phyloP scores from a whole-genome alignment of 2,329 filamentous ascomycete species.

The Fusarium sp. region DNA sequence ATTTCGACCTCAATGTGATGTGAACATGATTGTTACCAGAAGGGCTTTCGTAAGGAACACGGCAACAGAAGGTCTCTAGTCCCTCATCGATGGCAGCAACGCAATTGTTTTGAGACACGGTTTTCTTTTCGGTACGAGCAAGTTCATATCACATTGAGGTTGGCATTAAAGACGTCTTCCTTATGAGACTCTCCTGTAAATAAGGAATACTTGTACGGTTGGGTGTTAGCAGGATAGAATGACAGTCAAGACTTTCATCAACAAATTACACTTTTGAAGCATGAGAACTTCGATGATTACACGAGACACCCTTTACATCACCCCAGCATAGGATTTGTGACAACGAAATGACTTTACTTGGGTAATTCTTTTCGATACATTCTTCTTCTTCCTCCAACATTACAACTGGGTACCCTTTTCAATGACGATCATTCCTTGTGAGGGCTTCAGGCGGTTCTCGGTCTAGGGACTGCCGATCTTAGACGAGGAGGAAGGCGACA shows the following conservation, averaged over 20 bases:
- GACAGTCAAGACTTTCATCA: background rate
- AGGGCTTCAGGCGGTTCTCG: background rate
- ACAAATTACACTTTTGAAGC: background rate
- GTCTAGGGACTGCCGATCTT: too few relatives aligned
- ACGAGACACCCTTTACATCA: background rate
- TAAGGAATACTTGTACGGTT: too few relatives aligned
- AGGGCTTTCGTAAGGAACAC: background rate
- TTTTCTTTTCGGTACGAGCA: too few relatives aligned
- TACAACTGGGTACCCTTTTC: background rate
- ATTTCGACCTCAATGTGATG: background rate
- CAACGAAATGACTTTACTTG: background rate
- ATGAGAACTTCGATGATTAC: background rate
- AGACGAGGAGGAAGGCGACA: background rate
- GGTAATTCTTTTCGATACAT: background rate
- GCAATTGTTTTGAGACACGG: too few relatives aligned
- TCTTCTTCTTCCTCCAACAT: background rate
- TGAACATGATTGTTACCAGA: background rate
- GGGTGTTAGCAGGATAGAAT: background rate
- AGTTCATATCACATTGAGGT: too few relatives aligned
- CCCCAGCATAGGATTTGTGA: background rate
- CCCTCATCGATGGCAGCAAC: too few relatives aligned
- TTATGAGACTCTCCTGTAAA: too few relatives aligned
- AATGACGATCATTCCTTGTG: background rate
- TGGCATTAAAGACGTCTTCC: too few relatives aligned
- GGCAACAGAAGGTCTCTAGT: background rate